Percentiles rank a stretch among this genome's conserved stretches.
Conservation (phyloP, 805 yeast genomes). For the Saccharomycopsis sp. region DNA sequence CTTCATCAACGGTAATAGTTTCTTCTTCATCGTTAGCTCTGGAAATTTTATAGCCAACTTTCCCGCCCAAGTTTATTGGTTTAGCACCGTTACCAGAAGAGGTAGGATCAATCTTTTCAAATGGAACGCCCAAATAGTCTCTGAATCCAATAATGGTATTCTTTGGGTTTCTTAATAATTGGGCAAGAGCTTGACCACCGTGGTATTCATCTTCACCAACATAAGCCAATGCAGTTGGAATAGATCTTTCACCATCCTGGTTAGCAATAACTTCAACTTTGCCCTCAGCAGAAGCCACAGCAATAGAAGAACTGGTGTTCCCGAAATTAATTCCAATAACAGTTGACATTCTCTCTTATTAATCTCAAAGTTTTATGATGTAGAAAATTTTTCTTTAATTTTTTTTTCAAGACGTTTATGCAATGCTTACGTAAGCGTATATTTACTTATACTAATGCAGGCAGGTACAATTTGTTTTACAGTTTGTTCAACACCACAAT, state of each 20-base stretch:
- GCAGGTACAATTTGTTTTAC: no score
- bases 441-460: no score
- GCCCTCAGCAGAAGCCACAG: constrained; percentile 78
- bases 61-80: constrained; percentile 59
- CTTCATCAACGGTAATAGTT: constrained; percentile 64
- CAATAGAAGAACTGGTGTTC: constrained; percentile 91
- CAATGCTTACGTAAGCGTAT: no score
- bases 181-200: constrained; percentile 93
- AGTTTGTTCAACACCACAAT: background rate
- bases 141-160: constrained; percentile 89
- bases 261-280: constrained; percentile 96
- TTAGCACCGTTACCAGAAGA: constrained; percentile 59
- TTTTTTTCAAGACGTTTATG: no score
- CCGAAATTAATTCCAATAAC: constrained; percentile 96
- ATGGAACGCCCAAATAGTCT: constrained; percentile 79
- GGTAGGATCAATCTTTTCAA: constrained; percentile 60
- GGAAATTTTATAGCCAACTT: constrained; percentile 57
- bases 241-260: constrained; percentile 97
- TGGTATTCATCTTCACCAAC: constrained; percentile 95
- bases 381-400: background rate
- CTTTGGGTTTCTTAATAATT: constrained; percentile 80
- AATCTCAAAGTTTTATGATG: background rate
- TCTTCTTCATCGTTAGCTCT: constrained; percentile 40
- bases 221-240: constrained; percentile 87
- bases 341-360: constrained; percentile 32